Evolutionary conservation across 192 early-diverging fungal genomes (phyloP).

Genomic region (Umbelopsis ramanniana): DNA sequence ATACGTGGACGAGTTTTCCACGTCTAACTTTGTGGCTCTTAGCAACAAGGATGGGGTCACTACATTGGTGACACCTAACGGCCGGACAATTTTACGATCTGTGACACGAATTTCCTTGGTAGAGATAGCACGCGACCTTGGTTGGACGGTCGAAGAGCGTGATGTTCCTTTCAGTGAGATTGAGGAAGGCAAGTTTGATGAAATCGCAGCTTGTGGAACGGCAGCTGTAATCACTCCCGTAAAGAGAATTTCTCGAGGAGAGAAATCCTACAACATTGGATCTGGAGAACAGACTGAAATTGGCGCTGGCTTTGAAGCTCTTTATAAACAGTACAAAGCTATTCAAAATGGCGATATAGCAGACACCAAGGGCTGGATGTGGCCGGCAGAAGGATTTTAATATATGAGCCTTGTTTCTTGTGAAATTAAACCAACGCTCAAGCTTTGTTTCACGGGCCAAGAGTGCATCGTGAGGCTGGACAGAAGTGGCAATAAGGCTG

Average conservation of each 20-base stretch:
- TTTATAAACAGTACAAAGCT: slow-evolving; percentile 63
- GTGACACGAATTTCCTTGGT: slow-evolving; percentile 69
- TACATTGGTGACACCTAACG: slow-evolving; percentile 71
- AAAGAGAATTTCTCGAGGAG: slow-evolving; percentile 63
- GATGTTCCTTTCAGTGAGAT: slow-evolving; percentile 61
- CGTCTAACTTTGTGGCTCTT: slow-evolving; percentile 78
- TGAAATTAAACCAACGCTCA: not conserved
- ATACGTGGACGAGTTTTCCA: slow-evolving; percentile 78
- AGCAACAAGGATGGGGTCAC: slow-evolving; percentile 53
- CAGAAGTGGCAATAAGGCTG: not conserved
- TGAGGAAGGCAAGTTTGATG: slow-evolving; percentile 58
- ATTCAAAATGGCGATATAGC: slow-evolving; percentile 68
- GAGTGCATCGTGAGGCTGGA: not conserved
- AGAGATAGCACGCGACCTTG: slow-evolving; percentile 64
- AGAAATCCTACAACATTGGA: slow-evolving; percentile 47
- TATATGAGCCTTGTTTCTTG: too few relatives aligned
- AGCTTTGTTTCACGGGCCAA: slow-evolving; percentile 2
- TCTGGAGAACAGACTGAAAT: slow-evolving; percentile 50
- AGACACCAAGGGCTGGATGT: slow-evolving; percentile 72
- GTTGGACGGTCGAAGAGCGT: slow-evolving; percentile 65
- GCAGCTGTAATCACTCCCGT: slow-evolving; percentile 80
- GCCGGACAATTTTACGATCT: slow-evolving; percentile 61
- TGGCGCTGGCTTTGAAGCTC: slow-evolving; percentile 53
- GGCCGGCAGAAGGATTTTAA: slow-evolving; percentile 68
- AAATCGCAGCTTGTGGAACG: slow-evolving; percentile 75